Evolutionary conservation across 805 yeast genomes (phyloP), one percentile per base, ranked within the genome.

Genomic region (Saturnispora diversa): DNA sequence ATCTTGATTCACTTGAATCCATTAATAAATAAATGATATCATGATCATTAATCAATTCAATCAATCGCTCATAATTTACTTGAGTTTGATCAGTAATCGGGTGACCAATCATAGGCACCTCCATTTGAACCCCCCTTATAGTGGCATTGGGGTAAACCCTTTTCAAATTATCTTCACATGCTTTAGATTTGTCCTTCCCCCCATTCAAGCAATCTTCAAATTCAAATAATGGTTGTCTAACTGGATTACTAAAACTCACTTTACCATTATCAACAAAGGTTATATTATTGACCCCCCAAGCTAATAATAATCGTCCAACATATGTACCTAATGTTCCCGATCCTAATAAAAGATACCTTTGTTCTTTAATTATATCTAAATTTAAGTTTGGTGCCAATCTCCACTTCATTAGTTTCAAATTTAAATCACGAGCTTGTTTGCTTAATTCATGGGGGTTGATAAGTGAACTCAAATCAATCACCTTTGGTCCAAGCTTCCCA

Each of bases 91-190:
- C 70, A 0, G 76, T 70, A 0, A 84, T 62, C 0, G 92, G 81
- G 57, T 92, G 98, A 0, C 97, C 99, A 17, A 87, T 84, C 98
- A 92, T 92, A 1, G 98, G 97, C 3, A 92, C 84, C 45, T 81
- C 90, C 23, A 92, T 49, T 23, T 65, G 63, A 35, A 66, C 57
- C 0, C 97, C 97, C 6, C 52, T 43, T 0, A 87, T 63, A 20
- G 72, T 64, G 6, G 84, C 85, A 0, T 84, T 72, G 0, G 98
- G 98, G 47, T 82, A 88, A 1, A 92, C 77, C 49, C 69, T 74
- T 48, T 70, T 73, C 48, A 92, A 58, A 0, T 86, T 73, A 13
- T 64, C 68, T 0, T 95, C 92, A 0, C 97, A 97, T 6, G 77
- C 64, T 24, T 57, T 58, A 0, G 97, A 95, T 55, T 92, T 92